Evolutionary conservation across 306 rosid genomes (phyloP), one percentile per base, ranked within the genome.

Genomic region (Heteromeles arbutifolia): DNA sequence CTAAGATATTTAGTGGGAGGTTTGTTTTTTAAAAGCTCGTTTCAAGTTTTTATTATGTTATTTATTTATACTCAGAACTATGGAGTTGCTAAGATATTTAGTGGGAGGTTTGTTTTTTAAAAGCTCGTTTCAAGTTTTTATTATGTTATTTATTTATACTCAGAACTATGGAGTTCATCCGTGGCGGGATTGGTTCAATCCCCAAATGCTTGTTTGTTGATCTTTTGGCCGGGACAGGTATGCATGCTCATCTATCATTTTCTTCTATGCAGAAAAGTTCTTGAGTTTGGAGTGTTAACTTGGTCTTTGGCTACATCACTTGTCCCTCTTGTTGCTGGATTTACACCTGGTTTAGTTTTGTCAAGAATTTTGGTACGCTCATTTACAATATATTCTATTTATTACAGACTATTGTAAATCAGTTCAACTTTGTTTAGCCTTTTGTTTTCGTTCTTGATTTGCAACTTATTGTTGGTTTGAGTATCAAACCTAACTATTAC

Each of bases 321-420:
- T 67, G 97, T 92, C 68, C 98, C 98, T 76, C n/a, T 84, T 41
- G 78, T 90, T 87, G 93, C 93, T 86, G 99, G 99, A 80, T 89
- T 75, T 76, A 82, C 93, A 88, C 99, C 97, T 31, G 84, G 93
- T 75, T 90, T 95, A 81, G 69, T 89, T 72, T 58, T 92, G 45
- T 84, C 97, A 63, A 90, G 99, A 80, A 80, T 92, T 84, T 80
- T 95, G 97, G 99, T 95, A 77, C 67, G 88, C 79, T 64, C 57
- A 48, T 81, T 73, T 57, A 58, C 66, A 25, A 37, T 63, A 29
- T 25, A 65, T 65, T 80, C 22, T 24, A 8, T 21, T 59, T 31
- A 52, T 25, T 21, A 11, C 32, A 18, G 6, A 8, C 11, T 31
- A 32, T 52, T 45, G 45, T 72, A 6, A 50, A 52, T 41, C 28